A percentile compares a stretch with the other conserved stretches of the same genome.
Evolutionary conservation across 2,329 filamentous ascomycete species (phyloP).

Genomic region (Ceratocystis papillata): DNA sequence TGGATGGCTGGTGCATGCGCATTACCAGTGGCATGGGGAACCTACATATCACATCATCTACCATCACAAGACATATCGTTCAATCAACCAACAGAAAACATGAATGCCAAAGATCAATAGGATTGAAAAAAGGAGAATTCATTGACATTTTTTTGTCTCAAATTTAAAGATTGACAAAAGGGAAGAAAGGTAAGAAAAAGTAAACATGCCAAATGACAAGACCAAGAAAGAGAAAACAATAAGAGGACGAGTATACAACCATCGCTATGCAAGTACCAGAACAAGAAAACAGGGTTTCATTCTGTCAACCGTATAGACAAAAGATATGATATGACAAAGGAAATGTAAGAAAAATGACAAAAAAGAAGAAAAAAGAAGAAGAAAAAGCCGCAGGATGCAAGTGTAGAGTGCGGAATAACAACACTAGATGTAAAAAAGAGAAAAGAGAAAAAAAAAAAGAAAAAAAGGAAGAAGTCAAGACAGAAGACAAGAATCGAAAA

Average conservation of each 20-base stretch:
- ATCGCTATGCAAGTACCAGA: constrained; percentile 16
- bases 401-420: neutral
- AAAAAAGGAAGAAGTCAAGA: neutral
- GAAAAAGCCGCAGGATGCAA: neutral
- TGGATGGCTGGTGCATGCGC: too few species aligned
- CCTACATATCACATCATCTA: too few species aligned
- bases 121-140: neutral
- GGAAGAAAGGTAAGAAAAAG: neutral
- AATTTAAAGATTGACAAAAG: neutral
- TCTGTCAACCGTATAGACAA: constrained; percentile 13
- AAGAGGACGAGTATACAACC: constrained; percentile 11
- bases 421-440: neutral
- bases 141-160: neutral
- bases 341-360: constrained; percentile 11
- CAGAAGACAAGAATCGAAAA: neutral
- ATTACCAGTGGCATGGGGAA: too few species aligned
- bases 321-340: constrained; percentile 15
- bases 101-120: neutral
- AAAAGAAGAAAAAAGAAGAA: neutral
- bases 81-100: too few species aligned
- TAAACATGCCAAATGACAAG: constrained; percentile 5
- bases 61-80: too few species aligned
- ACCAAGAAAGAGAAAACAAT: neutral
- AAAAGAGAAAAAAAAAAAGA: neutral
- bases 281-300: constrained; percentile 9